Evolutionary conservation across 164 flowering plant genomes (phyloP).

Genomic region (Amborella trichopoda): DNA sequence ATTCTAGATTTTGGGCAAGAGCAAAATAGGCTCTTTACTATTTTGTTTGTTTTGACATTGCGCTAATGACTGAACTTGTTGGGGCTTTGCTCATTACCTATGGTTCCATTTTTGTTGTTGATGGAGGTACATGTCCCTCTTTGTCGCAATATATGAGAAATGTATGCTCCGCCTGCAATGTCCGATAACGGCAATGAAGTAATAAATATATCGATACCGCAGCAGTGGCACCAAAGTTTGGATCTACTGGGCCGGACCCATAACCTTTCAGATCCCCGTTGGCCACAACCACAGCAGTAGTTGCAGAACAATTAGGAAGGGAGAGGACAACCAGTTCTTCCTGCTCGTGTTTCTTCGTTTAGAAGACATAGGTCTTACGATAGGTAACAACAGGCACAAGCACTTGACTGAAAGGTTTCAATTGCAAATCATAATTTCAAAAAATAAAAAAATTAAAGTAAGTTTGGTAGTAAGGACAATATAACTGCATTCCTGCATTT

Average conservation of each 20-base stretch:
- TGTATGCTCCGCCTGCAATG: slow-evolving; percentile 12
- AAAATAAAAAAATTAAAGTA: too few relatives aligned
- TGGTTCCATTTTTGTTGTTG: slow-evolving; percentile 2
- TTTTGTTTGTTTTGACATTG: too few relatives aligned
- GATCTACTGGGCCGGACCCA: slow-evolving; percentile 3
- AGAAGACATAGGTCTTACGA: slow-evolving; percentile 11
- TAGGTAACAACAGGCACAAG: slow-evolving; percentile 17
- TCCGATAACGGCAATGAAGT: slow-evolving; percentile 10
- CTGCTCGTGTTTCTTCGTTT: slow-evolving; percentile 12
- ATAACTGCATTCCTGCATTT: too few relatives aligned
- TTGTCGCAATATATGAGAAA: slow-evolving; percentile 3
- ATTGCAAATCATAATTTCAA: too few relatives aligned
- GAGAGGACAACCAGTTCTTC: slow-evolving; percentile 14
- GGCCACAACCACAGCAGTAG: slow-evolving; percentile 16
- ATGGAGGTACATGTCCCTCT: slow-evolving; percentile 1
- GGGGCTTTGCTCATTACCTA: too few relatives aligned
- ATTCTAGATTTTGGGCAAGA: too few relatives aligned
- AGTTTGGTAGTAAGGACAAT: too few relatives aligned
- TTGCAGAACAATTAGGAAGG: slow-evolving; percentile 9
- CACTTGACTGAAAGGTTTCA: slow-evolving; percentile 15
- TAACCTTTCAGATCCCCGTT: slow-evolving; percentile 14
- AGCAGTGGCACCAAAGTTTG: slow-evolving; percentile 8
- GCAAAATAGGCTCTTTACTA: too few relatives aligned
- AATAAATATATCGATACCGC: slow-evolving; percentile 11
- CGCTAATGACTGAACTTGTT: too few relatives aligned